Percentiles rank a stretch among this genome's conserved stretches.
Conservation (phyloP, 495 filamentous ascomycete species). For the Haplographium delicatum region DNA sequence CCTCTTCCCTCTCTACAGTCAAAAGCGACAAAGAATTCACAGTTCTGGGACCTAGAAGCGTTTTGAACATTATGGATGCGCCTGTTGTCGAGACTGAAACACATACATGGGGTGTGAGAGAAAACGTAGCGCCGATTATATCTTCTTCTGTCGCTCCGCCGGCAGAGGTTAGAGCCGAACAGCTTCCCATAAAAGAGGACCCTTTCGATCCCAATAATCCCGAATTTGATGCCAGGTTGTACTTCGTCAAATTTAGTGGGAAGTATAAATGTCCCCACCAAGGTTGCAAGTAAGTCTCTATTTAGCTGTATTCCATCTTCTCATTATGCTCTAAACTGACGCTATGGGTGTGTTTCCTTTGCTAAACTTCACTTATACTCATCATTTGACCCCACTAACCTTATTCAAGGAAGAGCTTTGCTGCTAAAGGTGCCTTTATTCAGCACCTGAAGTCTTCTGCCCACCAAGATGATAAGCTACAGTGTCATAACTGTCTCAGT, state of each 20-base stretch:
- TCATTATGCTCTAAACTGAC: background rate
- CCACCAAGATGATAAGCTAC: slow-evolving; percentile 25
- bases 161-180: too few species aligned
- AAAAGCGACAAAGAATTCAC: too few species aligned
- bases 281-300: slow-evolving; percentile 33
- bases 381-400: too few species aligned
- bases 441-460: slow-evolving; percentile 30
- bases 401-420: slow-evolving; percentile 29
- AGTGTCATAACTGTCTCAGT: slow-evolving; percentile 30
- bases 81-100: background rate
- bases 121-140: background rate
- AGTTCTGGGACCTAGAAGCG: too few species aligned
- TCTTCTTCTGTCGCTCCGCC: slow-evolving; percentile 2
- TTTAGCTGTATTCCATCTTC: background rate
- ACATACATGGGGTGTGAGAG: background rate
- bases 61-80: background rate
- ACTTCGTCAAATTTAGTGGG: slow-evolving; percentile 22
- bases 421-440: slow-evolving; percentile 14
- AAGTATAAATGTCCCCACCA: slow-evolving; percentile 37
- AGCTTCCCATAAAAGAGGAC: slow-evolving; percentile 2
- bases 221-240: slow-evolving; percentile 27
- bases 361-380: too few species aligned
- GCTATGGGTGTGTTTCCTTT: too few species aligned
- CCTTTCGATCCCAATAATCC: slow-evolving; percentile 28
- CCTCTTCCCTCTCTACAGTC: too few species aligned